Evolutionary conservation across 2,329 filamentous ascomycete species (phyloP).

Genomic region (Colletotrichum sp.): DNA sequence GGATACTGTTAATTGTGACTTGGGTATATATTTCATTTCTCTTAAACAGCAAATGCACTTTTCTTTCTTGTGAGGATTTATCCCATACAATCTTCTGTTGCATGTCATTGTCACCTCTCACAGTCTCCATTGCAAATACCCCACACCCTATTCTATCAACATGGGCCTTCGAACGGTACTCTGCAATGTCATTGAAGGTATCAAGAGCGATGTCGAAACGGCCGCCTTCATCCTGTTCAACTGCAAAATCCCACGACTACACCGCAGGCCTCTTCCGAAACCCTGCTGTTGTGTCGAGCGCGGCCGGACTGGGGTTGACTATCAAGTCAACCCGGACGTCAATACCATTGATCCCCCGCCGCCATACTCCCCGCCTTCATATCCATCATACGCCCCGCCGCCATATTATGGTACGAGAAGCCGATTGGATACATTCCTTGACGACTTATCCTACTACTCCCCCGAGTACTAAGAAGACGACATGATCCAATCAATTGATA

Average conservation of each 20-base stretch:
- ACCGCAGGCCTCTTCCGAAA: neutral
- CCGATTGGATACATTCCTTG: neutral
- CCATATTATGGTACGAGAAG: fast-evolving
- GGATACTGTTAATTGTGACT: neutral
- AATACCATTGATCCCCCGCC: neutral
- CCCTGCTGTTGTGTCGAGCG: fast-evolving
- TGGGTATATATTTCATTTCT: neutral
- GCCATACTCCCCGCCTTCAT: neutral
- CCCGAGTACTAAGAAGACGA: neutral
- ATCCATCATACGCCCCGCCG: neutral
- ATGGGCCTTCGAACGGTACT: neutral
- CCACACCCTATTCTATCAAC: neutral
- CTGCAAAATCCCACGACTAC: neutral
- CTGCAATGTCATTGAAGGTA: neutral
- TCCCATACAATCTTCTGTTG: neutral
- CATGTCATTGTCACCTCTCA: neutral
- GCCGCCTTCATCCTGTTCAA: fast-evolving
- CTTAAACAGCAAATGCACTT: neutral
- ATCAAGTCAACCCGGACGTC: fast-evolving
- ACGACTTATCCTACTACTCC: neutral
- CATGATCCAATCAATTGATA: neutral
- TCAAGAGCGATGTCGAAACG: neutral
- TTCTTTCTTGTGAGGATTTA: neutral
- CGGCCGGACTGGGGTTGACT: neutral
- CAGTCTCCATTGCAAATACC: neutral